These are phyloP conservation scores for Vigna hirtella DNA, from an alignment of 306 rosid genomes.

Conservation along the genomic window DNA sequence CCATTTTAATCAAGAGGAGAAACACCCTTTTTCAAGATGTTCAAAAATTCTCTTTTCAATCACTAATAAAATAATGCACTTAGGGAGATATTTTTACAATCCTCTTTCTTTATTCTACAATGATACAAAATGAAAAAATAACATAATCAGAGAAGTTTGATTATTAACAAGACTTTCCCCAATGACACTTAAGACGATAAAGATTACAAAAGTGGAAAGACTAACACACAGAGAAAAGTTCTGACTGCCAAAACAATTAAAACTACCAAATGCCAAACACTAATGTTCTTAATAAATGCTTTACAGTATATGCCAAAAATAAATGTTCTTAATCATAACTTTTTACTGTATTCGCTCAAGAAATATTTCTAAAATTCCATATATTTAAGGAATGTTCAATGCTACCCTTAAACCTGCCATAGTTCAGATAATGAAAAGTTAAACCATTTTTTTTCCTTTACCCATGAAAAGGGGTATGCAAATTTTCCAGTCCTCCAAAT, in stretches of 20 bases:
- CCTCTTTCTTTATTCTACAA: neutral
- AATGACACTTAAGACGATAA: neutral
- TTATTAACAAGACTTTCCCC: neutral
- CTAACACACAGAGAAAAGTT: neutral
- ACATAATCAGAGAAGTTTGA: neutral
- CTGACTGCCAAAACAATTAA: neutral
- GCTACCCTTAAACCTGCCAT: neutral
- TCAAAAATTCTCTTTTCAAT: constrained; percentile 4
- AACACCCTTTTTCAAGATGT: neutral
- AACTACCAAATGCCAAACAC: neutral
- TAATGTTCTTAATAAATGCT: neutral
- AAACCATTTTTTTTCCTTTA: neutral
- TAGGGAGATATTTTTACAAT: neutral
- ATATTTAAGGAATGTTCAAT: neutral
- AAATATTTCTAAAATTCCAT: constrained; percentile 21
- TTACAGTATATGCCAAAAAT: neutral
- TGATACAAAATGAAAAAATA: neutral
- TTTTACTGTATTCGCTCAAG: neutral
- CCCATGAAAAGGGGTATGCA: constrained; percentile 3
- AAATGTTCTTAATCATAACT: neutral
- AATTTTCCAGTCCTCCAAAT: neutral
- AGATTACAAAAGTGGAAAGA: neutral
- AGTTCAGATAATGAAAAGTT: constrained; percentile 5
- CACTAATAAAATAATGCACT: neutral
- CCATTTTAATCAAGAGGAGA: neutral